Evolutionary conservation across 495 filamentous ascomycete species (phyloP), one percentile per base, ranked within the genome.

Genomic region (Tuber brumale): DNA sequence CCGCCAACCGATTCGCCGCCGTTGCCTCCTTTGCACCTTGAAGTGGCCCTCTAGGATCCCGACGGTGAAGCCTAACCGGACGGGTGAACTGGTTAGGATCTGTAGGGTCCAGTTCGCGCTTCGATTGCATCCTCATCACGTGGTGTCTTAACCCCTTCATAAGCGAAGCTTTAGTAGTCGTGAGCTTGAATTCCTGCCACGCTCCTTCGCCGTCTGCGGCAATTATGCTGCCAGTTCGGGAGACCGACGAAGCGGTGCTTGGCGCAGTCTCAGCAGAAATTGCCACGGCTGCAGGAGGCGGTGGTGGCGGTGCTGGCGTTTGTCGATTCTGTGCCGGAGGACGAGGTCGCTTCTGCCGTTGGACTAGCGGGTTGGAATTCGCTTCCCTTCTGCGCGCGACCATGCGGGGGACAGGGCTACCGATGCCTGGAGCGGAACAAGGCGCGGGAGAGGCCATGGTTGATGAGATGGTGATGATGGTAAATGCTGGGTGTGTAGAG

Each of bases 41-140:
- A 10, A 89, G 87, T 61, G 90, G 89, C 73, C 91, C 88, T 70
- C 92, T 88, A n/a, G 95, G 94, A 83, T 97, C 94, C 16, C 95
- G 91, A 48, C 95, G 91, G 83, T 97, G 94, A 69, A 98, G 85
- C 31, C 93, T 88, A 27, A 99, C 92, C 1, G 95, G 95, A 66
- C 93, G 89, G 16, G 92, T 91, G 80, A 98, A 99, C 73, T 97
- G 89, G 3, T 90, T 86, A 77, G 92, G 89, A 81, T 97, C 88
- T 37, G 88, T 87, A 61, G 92, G 91, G 82, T 97, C 92, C 42
- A 96, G 85, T 27, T 83, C 79, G 76, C 88, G 88, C 80, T 90
- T 92, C 8, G 87, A 86, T 12, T 89, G 84, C 69, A 99, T 89
- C 76, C 91, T 88, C 84, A 95, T 93, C 74, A 97, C 88, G 82